These are phyloP conservation scores for Cryptosporidium sp. DNA, from an alignment of 169 alveolate genomes.

Conservation along the genomic window DNA sequence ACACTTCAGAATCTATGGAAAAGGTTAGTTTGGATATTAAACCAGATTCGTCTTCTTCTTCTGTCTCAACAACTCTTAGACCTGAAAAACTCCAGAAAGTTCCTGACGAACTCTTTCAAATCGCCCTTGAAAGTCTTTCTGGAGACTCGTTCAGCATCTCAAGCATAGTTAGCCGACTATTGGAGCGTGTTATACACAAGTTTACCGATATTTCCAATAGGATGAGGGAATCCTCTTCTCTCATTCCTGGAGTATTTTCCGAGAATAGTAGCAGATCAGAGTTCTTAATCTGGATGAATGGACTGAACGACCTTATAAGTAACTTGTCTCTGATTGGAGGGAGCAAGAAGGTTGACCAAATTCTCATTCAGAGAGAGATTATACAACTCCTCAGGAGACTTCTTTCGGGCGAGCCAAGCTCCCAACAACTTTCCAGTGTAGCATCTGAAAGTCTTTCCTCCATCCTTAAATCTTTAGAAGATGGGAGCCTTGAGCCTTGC, in stretches of 20 bases:
- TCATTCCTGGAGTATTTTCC: not conserved
- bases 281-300: constrained; percentile 15
- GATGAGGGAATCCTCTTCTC: not conserved
- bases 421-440: not conserved
- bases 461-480: not conserved
- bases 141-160: not conserved
- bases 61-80: not conserved
- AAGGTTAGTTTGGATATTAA: not conserved
- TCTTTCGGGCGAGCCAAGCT: constrained; percentile 5
- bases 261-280: not conserved
- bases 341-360: constrained; percentile 22
- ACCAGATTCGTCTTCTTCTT: not conserved
- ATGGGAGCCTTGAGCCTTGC: not conserved
- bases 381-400: constrained; percentile 7
- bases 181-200: constrained; percentile 14
- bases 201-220: not conserved
- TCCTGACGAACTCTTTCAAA: constrained; percentile 24
- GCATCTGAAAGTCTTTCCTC: not conserved
- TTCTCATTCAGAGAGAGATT: constrained; percentile 7
- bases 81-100: constrained; percentile 13
- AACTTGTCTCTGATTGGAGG: constrained; percentile 35
- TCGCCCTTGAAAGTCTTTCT: not conserved
- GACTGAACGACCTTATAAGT: not conserved
- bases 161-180: constrained; percentile 8
- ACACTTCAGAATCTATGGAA: not conserved